These are phyloP conservation scores for Taphrina communis DNA, from an alignment of 1,139 yeast species.

Conservation along the genomic window DNA sequence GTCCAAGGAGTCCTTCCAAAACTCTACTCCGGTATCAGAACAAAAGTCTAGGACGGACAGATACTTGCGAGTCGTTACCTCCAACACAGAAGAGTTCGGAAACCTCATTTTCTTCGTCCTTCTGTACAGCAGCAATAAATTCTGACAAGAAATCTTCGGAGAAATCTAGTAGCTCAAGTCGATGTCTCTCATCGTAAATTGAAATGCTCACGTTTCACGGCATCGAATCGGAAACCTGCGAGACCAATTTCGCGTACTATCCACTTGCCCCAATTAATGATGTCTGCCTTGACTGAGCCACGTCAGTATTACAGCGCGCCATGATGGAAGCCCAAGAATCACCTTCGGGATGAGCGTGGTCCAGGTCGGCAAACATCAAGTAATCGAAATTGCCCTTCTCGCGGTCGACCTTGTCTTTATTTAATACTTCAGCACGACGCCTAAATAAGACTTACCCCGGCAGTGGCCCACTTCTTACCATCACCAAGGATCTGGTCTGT, in stretches of 20 bases:
- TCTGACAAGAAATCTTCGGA: slow-evolving; percentile 45
- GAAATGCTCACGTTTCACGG: slow-evolving; percentile 24
- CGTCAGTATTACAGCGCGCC: neutral
- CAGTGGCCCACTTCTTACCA: slow-evolving; percentile 45
- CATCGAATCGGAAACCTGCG: slow-evolving; percentile 35
- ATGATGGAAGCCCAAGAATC: neutral
- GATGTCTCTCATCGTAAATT: neutral
- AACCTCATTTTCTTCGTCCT: slow-evolving; percentile 26
- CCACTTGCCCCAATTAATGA: slow-evolving; percentile 46
- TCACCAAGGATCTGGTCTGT: slow-evolving; percentile 45
- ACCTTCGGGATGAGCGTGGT: slow-evolving; percentile 46
- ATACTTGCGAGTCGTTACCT: slow-evolving; percentile 22
- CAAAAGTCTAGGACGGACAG: neutral
- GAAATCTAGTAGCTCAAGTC: slow-evolving; percentile 40
- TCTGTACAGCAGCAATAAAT: slow-evolving; percentile 43
- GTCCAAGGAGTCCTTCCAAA: slow-evolving; percentile 45
- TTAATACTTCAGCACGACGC: neutral
- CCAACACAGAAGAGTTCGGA: slow-evolving; percentile 46
- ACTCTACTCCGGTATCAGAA: neutral
- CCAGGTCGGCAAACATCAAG: slow-evolving; percentile 46
- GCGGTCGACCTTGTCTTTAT: slow-evolving; percentile 37
- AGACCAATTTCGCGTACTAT: slow-evolving; percentile 42
- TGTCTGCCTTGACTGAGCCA: slow-evolving; percentile 41
- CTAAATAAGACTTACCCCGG: neutral
- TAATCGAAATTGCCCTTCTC: slow-evolving; percentile 47